phyloP scores from a whole-genome alignment of 345 rosid species.

The Excoecaria cochinchinensis region DNA sequence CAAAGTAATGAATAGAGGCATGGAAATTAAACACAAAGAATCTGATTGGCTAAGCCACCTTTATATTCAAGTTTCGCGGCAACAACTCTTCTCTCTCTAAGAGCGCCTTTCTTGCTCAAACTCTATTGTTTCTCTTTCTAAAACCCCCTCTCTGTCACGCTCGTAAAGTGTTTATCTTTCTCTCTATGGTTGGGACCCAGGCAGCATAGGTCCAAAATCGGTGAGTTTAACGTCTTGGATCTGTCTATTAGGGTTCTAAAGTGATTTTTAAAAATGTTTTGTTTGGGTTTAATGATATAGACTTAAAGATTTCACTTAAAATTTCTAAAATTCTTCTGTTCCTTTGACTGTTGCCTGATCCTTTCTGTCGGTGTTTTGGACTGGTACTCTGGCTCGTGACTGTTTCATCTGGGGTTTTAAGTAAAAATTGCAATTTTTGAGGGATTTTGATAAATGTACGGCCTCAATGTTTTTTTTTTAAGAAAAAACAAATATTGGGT shows the following conservation, averaged over 20 bases:
- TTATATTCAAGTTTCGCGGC: slow-evolving; percentile 66
- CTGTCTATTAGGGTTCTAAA: slow-evolving; percentile 49
- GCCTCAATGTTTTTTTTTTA: not conserved
- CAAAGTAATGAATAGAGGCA: too few species aligned
- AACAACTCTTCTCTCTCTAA: slow-evolving; percentile 30
- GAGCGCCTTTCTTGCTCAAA: slow-evolving; percentile 22
- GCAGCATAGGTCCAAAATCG: slow-evolving; percentile 19
- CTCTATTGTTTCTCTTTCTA: slow-evolving; percentile 20
- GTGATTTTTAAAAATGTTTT: not conserved
- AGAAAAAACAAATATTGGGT: slow-evolving; percentile 4
- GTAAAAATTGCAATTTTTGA: slow-evolving; percentile 2
- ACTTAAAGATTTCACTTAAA: not conserved
- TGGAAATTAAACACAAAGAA: too few species aligned
- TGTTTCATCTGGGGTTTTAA: not conserved
- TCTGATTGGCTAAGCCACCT: slow-evolving; percentile 30
- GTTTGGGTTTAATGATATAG: not conserved
- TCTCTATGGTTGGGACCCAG: slow-evolving; percentile 15
- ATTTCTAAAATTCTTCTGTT: not conserved
- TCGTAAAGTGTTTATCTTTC: slow-evolving; percentile 20
- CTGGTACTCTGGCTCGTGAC: not conserved
- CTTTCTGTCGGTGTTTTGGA: slow-evolving; percentile 10
- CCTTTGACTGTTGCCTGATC: not conserved
- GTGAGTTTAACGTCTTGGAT: slow-evolving; percentile 37
- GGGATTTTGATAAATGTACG: not conserved
- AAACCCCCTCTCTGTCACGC: slow-evolving; percentile 10